Conservation (phyloP, 129 eudicot genomes). For the Ambrosia artemisiifolia region DNA sequence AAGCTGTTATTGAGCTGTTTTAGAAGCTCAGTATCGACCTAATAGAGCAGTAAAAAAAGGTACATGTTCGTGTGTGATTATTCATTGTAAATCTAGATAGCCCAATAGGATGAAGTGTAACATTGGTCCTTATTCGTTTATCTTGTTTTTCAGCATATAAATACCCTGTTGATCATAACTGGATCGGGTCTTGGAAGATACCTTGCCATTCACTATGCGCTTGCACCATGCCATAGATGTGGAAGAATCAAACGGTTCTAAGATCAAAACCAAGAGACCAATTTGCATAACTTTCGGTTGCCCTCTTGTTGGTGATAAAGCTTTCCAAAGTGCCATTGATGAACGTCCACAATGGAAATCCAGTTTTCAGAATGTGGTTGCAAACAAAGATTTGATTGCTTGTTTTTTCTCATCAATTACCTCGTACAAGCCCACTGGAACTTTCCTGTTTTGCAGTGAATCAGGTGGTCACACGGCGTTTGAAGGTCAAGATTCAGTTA, state of each 20-base stretch:
- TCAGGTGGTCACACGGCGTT: too few relatives aligned
- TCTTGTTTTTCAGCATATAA: slow-evolving; percentile 11
- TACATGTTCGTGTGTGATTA: background rate
- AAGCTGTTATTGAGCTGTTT: slow-evolving; percentile 24
- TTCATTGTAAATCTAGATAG: background rate
- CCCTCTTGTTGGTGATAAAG: slow-evolving; percentile 46
- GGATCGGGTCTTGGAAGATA: slow-evolving; percentile 45
- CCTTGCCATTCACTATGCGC: slow-evolving; percentile 45
- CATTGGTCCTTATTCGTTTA: background rate
- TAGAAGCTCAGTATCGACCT: background rate
- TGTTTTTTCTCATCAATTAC: slow-evolving; percentile 15
- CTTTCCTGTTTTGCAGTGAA: too few relatives aligned
- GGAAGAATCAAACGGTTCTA: slow-evolving; percentile 15
- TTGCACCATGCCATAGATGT: slow-evolving; percentile 27
- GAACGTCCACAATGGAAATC: slow-evolving; percentile 54
- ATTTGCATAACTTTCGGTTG: slow-evolving; percentile 59
- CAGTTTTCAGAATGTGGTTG: slow-evolving; percentile 43
- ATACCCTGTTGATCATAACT: slow-evolving; percentile 34
- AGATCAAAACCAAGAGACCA: slow-evolving; percentile 29
- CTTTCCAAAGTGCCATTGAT: slow-evolving; percentile 40
- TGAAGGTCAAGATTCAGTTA: background rate
- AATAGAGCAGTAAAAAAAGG: slow-evolving; percentile 9
- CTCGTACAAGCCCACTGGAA: slow-evolving; percentile 34
- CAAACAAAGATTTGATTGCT: slow-evolving; percentile 38
- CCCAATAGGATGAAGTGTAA: background rate